These are phyloP conservation scores for Penicillium maclennaniae DNA, from an alignment of 495 filamentous ascomycete genomes.

Conservation along the genomic window DNA sequence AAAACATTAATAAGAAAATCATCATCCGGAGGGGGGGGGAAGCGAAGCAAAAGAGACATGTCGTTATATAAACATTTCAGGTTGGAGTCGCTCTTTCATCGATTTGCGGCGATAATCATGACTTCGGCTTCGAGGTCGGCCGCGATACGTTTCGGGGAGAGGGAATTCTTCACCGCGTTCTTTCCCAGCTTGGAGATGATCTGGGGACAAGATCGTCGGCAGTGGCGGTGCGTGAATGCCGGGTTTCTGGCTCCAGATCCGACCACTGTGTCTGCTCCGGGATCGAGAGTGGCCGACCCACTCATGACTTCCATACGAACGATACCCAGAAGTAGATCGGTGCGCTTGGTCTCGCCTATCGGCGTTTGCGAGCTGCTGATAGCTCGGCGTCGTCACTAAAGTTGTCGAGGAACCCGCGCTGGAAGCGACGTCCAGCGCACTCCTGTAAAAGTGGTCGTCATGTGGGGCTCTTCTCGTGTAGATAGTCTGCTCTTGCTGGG, in stretches of 20 bases:
- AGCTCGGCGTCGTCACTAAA: slow-evolving; percentile 3
- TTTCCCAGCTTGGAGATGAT: slow-evolving; percentile 5
- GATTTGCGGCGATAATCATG: slow-evolving; percentile 25
- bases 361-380: neutral
- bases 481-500: slow-evolving; percentile 1
- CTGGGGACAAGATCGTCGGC: slow-evolving; percentile 21
- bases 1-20: neutral
- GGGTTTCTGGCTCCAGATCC: slow-evolving; percentile 17
- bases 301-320: neutral
- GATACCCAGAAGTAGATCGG: slow-evolving; percentile 15
- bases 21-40: slow-evolving; percentile 1
- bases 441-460: slow-evolving; percentile 12
- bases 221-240: slow-evolving; percentile 17
- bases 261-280: slow-evolving; percentile 12
- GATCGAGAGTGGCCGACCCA: slow-evolving; percentile 14
- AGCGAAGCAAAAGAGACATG: neutral
- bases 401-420: slow-evolving; percentile 4
- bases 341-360: slow-evolving; percentile 1
- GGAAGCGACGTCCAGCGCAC: slow-evolving; percentile 1
- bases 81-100: slow-evolving; percentile 17
- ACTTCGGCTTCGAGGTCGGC: slow-evolving; percentile 31
- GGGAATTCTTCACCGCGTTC: slow-evolving; percentile 3
- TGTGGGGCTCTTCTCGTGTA: slow-evolving; percentile 6
- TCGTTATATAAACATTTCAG: slow-evolving; percentile 18
- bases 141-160: slow-evolving; percentile 20